These are phyloP conservation scores for Kwoniella dejecticola DNA, from an alignment of 768 basidiomycete genomes.

Conservation along the genomic window DNA sequence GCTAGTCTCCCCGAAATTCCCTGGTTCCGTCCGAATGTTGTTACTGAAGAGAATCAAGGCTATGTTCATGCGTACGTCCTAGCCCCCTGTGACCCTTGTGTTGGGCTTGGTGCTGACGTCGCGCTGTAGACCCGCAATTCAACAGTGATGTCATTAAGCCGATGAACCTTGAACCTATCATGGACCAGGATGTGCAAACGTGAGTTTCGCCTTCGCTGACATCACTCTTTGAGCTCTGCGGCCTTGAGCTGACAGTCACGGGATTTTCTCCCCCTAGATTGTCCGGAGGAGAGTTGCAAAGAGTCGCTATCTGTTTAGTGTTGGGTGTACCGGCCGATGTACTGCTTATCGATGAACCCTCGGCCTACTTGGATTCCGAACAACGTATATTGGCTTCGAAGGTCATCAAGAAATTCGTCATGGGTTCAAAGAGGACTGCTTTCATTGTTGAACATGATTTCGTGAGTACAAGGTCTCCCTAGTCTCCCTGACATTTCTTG, in stretches of 20 bases:
- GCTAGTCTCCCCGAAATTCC: conserved; percentile 88
- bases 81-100: not conserved
- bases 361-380: conserved; percentile 80
- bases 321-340: conserved; percentile 73
- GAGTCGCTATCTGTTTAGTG: conserved; percentile 93
- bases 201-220: conserved; percentile 22
- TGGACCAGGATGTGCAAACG: conserved; percentile 98
- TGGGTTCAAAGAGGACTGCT: conserved; percentile 95
- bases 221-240: not conserved
- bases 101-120: not conserved
- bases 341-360: conserved; percentile 93
- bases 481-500: not conserved
- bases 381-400: conserved; percentile 98
- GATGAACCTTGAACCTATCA: conserved; percentile 88
- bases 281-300: conserved; percentile 96
- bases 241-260: not conserved
- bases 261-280: conserved; percentile 55
- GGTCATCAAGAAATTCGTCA: conserved; percentile 97
- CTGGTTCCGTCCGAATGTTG: conserved; percentile 92
- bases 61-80: conserved; percentile 76
- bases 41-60: conserved; percentile 90
- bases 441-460: conserved; percentile 99
- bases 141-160: conserved; percentile 97
- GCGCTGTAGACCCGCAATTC: conserved; percentile 79
- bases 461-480: conserved; percentile 37